Conservation (phyloP, 495 filamentous ascomycete genomes). For the Platismatia glauca region DNA sequence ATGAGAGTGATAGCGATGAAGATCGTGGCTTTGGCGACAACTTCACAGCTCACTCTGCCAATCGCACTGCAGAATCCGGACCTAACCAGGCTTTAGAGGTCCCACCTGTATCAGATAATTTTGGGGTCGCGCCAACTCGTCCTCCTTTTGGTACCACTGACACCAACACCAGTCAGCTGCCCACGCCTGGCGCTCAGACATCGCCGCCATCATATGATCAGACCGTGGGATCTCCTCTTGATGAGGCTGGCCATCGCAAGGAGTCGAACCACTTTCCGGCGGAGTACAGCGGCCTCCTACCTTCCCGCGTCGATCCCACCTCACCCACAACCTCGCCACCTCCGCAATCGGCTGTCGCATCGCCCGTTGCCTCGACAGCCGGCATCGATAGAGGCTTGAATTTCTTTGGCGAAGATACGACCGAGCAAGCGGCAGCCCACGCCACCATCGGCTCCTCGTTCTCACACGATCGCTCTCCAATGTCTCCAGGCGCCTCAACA, state of each 20-base stretch:
- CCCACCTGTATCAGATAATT: conserved; percentile 24
- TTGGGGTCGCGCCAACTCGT: conserved; percentile 16
- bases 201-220: conserved; percentile 61
- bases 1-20: conserved; percentile 73
- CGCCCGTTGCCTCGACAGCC: conserved; percentile 11
- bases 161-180: conserved; percentile 31
- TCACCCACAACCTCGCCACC: conserved; percentile 29
- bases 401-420: conserved; percentile 16
- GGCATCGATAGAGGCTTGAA: conserved; percentile 23
- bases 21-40: conserved; percentile 87
- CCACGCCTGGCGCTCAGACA: conserved; percentile 47
- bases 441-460: conserved; percentile 9
- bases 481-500: conserved; percentile 23
- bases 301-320: conserved; percentile 55
- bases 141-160: conserved; percentile 18
- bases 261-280: conserved; percentile 44
- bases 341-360: background rate
- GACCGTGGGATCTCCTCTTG: conserved; percentile 29
- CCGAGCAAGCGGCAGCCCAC: conserved; percentile 2
- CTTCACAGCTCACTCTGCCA: conserved; percentile 66
- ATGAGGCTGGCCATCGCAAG: conserved; percentile 26
- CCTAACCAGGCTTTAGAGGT: conserved; percentile 27
- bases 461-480: conserved; percentile 17
- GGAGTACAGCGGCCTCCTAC: conserved; percentile 57
- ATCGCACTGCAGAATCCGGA: conserved; percentile 31